These are phyloP conservation scores for Claviceps spartinae DNA, from an alignment of 2,329 filamentous ascomycete genomes.

Conservation along the genomic window DNA sequence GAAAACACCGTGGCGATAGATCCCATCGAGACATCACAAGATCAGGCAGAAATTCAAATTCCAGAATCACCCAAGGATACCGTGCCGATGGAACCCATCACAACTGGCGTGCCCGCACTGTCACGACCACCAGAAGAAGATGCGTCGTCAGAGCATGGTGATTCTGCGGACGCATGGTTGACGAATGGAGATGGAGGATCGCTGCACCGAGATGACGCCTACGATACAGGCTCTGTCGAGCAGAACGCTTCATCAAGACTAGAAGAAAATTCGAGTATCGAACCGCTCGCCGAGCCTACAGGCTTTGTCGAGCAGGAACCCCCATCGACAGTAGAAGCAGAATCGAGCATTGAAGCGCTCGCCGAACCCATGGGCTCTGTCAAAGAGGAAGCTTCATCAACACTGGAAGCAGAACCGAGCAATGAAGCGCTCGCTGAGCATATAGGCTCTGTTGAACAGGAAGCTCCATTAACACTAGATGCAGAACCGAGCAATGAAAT, in stretches of 20 bases:
- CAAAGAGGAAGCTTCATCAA: neutral
- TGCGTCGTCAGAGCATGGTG: neutral
- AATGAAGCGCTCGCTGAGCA: neutral
- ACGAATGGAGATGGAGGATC: constrained; percentile 8
- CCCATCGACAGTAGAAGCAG: no score
- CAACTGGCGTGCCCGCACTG: neutral
- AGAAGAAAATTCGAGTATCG: no score
- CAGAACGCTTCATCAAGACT: neutral
- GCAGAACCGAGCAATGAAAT: neutral
- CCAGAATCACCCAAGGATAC: neutral
- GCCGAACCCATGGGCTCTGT: neutral
- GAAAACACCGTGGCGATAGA: constrained; percentile 6
- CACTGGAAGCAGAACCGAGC: neutral
- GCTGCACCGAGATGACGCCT: neutral
- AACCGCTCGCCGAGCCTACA: neutral
- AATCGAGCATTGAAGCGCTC: neutral
- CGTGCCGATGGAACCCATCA: neutral
- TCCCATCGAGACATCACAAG: neutral
- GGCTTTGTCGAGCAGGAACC: neutral
- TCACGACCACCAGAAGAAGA: neutral
- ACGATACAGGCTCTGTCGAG: neutral
- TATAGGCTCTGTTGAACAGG: neutral
- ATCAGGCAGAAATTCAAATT: neutral
- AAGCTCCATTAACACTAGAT: neutral
- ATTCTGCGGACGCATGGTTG: constrained; percentile 1